phyloP scores from a whole-genome alignment of 2,329 filamentous ascomycete species.

The Exophiala viscosa region DNA sequence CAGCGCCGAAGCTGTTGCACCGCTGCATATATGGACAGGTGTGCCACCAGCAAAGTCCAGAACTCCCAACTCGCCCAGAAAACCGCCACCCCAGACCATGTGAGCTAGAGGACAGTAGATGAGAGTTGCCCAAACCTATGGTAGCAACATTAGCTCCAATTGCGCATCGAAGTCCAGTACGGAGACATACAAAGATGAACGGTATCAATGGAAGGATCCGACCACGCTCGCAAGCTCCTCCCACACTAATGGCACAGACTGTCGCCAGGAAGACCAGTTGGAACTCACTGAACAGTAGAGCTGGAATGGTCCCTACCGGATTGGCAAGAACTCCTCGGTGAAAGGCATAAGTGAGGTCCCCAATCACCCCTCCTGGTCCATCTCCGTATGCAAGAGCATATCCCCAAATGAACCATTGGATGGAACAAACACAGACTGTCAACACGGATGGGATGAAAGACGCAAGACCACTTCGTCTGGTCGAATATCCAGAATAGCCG shows the following conservation, averaged over 20 bases:
- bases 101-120: constrained; percentile 68
- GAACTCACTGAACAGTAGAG: constrained; percentile 51
- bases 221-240: constrained; percentile 48
- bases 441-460: constrained; percentile 49
- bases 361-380: constrained; percentile 42
- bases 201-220: constrained; percentile 46
- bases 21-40: constrained; percentile 70
- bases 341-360: constrained; percentile 45
- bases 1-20: constrained; percentile 44
- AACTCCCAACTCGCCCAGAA: constrained; percentile 64
- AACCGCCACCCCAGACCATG: constrained; percentile 77
- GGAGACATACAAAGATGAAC: constrained; percentile 41
- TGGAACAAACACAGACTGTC: constrained; percentile 46
- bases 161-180: not conserved
- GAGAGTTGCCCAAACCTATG: constrained; percentile 60
- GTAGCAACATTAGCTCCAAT: constrained; percentile 3
- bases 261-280: constrained; percentile 46
- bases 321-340: constrained; percentile 46
- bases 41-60: constrained; percentile 74
- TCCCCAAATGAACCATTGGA: constrained; percentile 51
- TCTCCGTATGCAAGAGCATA: constrained; percentile 50
- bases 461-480: constrained; percentile 46
- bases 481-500: constrained; percentile 50
- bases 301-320: constrained; percentile 49
- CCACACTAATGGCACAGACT: constrained; percentile 50